Conservation (phyloP, 352 stramenopile genomes). For the Thraustotheca clavata region DNA sequence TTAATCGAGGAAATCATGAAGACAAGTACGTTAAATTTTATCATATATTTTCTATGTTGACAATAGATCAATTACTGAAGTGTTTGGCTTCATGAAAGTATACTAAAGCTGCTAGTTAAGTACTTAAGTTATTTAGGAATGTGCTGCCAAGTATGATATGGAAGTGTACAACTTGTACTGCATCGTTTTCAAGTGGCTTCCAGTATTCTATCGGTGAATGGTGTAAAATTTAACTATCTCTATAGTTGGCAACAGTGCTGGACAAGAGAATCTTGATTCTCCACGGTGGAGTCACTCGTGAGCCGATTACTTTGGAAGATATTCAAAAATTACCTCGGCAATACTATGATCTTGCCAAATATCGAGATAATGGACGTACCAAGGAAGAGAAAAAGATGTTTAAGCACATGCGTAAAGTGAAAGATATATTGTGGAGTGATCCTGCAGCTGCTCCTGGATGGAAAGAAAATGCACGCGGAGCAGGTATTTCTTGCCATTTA, state of each 20-base stretch:
- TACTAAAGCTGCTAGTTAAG: not conserved
- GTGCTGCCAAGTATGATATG: constrained; percentile 70
- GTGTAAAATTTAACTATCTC: not conserved
- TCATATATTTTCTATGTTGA: not conserved
- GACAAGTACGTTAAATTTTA: constrained; percentile 28
- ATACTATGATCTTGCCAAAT: constrained; percentile 68
- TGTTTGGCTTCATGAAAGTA: constrained; percentile 80
- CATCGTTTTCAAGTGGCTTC: constrained; percentile 67
- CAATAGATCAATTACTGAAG: constrained; percentile 53
- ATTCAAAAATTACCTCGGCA: constrained; percentile 49
- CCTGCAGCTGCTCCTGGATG: constrained; percentile 52
- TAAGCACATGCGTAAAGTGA: constrained; percentile 52
- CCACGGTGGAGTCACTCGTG: constrained; percentile 69
- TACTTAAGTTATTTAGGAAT: constrained; percentile 30
- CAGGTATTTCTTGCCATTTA: constrained; percentile 23
- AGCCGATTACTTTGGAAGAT: constrained; percentile 43
- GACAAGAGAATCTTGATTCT: constrained; percentile 66
- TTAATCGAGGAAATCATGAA: constrained; percentile 85
- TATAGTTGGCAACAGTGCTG: constrained; percentile 51
- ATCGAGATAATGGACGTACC: constrained; percentile 42
- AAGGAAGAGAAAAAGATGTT: constrained; percentile 37
- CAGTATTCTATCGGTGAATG: constrained; percentile 3
- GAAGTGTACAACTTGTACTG: constrained; percentile 77
- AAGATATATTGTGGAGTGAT: constrained; percentile 78
- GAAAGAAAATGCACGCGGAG: constrained; percentile 74